phyloP scores from a whole-genome alignment of 2,329 filamentous ascomycete genomes.

The Tetracladium maxilliforme region DNA sequence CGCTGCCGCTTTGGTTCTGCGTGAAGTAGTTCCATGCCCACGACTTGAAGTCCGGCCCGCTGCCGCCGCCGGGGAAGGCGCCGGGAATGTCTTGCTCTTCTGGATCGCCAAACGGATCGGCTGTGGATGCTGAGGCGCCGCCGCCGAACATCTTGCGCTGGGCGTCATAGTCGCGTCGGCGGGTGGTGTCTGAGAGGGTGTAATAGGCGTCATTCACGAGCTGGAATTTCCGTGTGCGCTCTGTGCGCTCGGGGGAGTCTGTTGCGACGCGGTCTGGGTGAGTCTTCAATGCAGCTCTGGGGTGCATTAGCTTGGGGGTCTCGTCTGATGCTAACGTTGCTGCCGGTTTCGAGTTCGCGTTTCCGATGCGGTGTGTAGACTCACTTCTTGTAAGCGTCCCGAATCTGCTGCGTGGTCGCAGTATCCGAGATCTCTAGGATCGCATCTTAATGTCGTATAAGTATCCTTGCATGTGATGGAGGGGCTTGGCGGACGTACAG shows the following conservation, averaged over 20 bases:
- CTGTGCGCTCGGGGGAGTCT: slow-evolving; percentile 67
- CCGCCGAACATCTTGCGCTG: slow-evolving; percentile 44
- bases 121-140: slow-evolving; percentile 11
- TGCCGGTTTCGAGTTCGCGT: slow-evolving; percentile 1
- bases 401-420: slow-evolving; percentile 70
- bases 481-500: too few species aligned
- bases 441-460: too few species aligned
- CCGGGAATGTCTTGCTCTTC: slow-evolving; percentile 20
- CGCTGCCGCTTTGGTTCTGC: too few species aligned
- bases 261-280: slow-evolving; percentile 82
- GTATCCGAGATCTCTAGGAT: slow-evolving; percentile 59
- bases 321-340: neutral
- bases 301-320: slow-evolving; percentile 6
- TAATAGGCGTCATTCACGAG: slow-evolving; percentile 89
- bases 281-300: slow-evolving; percentile 72
- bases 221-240: slow-evolving; percentile 79
- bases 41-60: slow-evolving; percentile 22
- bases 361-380: slow-evolving; percentile 1
- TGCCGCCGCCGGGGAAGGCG: slow-evolving; percentile 18
- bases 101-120: slow-evolving; percentile 31
- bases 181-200: slow-evolving; percentile 64
- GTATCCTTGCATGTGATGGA: too few species aligned
- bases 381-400: slow-evolving; percentile 86
- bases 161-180: slow-evolving; percentile 74
- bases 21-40: slow-evolving; percentile 64